These are phyloP conservation scores for Starmera quercuum DNA, from an alignment of 805 yeast species.

Conservation along the genomic window DNA sequence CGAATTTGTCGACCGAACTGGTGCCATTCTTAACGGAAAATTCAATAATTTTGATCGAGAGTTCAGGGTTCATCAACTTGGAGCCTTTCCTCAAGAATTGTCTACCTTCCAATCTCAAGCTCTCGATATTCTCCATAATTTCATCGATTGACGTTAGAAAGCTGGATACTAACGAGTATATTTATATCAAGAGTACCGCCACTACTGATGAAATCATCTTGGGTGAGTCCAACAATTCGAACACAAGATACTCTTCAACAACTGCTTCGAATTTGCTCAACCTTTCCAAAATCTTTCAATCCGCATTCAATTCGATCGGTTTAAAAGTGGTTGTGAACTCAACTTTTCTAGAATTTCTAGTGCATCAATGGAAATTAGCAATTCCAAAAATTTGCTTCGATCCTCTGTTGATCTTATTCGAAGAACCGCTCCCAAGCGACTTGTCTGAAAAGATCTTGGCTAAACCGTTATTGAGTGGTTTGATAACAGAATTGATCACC, in stretches of 20 bases:
- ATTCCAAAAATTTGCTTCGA: slow-evolving; percentile 72
- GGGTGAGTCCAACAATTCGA: slow-evolving; percentile 33
- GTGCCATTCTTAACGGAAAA: slow-evolving; percentile 29
- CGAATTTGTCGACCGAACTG: slow-evolving; percentile 31
- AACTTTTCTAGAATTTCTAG: slow-evolving; percentile 49
- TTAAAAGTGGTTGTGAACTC: slow-evolving; percentile 33
- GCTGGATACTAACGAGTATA: slow-evolving; percentile 6
- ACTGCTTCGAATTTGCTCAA: slow-evolving; percentile 26
- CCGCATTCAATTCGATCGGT: slow-evolving; percentile 30
- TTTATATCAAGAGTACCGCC: slow-evolving; percentile 19
- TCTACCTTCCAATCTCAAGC: slow-evolving; percentile 24
- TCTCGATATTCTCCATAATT: slow-evolving; percentile 16
- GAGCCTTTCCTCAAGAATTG: slow-evolving; percentile 70
- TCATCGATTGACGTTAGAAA: slow-evolving; percentile 15
- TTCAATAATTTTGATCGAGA: slow-evolving; percentile 56
- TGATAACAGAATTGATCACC: slow-evolving; percentile 65
- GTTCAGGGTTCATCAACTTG: slow-evolving; percentile 63
- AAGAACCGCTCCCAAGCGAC: slow-evolving; percentile 52
- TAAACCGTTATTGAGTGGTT: slow-evolving; percentile 77
- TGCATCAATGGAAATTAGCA: slow-evolving; percentile 82
- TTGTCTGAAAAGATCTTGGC: slow-evolving; percentile 66
- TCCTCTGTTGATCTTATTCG: slow-evolving; percentile 69
- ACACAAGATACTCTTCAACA: slow-evolving; percentile 30
- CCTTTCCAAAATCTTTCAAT: slow-evolving; percentile 25
- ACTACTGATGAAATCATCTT: slow-evolving; percentile 23